A percentile compares a stretch with the other conserved stretches of the same genome.
phyloP scores from a whole-genome alignment of 2,329 filamentous ascomycete species.

The Penicillium sp. region DNA sequence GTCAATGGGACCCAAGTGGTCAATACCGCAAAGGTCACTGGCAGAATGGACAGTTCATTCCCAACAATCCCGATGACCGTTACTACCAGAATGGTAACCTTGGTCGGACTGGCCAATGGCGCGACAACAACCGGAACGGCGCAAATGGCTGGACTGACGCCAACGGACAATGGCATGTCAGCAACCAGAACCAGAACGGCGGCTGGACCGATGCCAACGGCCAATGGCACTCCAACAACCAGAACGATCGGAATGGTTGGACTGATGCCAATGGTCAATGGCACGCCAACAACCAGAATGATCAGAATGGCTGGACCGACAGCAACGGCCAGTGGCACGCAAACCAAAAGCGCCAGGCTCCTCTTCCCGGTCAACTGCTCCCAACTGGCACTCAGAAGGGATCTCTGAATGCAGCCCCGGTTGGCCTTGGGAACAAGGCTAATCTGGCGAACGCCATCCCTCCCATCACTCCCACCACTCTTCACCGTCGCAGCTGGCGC shows the following conservation, averaged over 20 bases:
- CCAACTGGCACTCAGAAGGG: background rate
- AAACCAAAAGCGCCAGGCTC: background rate
- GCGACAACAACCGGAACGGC: background rate
- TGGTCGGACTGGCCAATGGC: constrained; percentile 2
- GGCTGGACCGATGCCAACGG: constrained; percentile 21
- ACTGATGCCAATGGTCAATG: constrained; percentile 3
- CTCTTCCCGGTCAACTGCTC: background rate
- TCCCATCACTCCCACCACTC: background rate
- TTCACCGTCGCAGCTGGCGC: constrained; percentile 7
- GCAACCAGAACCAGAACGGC: constrained; percentile 12
- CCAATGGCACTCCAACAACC: constrained; percentile 14
- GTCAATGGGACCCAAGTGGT: constrained; percentile 22
- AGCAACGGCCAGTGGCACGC: constrained; percentile 14
- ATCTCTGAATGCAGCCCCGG: background rate
- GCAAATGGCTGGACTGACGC: background rate
- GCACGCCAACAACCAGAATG: constrained; percentile 6
- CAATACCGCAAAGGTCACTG: constrained; percentile 24
- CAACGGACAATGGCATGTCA: constrained; percentile 1
- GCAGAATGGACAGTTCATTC: constrained; percentile 17
- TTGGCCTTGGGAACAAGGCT: background rate
- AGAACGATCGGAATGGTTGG: background rate
- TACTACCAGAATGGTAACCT: constrained; percentile 1
- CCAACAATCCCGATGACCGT: constrained; percentile 12
- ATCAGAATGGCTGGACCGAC: constrained; percentile 15
- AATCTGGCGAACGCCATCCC: background rate